Evolutionary conservation across 805 yeast species (phyloP), one percentile per base, ranked within the genome.

Genomic region (Metschnikowia arizonensis): DNA sequence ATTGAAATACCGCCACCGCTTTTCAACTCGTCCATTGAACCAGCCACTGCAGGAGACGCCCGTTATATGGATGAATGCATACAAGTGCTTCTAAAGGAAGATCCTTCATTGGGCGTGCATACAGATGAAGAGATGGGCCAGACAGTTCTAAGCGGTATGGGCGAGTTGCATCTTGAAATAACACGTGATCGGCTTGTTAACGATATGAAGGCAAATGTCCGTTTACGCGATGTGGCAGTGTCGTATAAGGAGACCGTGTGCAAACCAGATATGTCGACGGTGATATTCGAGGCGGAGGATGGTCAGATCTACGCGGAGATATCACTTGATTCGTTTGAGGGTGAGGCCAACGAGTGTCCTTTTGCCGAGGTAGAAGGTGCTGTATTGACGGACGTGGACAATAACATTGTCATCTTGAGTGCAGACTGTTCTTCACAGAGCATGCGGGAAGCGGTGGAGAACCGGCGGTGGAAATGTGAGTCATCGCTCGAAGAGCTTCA

Each of bases 91-190:
- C 63, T 86, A n/a, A 74, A 85, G 43, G 98, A 93, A 59, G 99
- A 93, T 58, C 99, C 99, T 3, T 86, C 96, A 40, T 71, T 93
- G 49, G 77, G 79, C 25, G 76, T 88, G 6, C 65, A 78, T 3
- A 76, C 73, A 40, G 87, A 93, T 61, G 90, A 88, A 48, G 98
- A 91, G 54, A 73, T 88, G 45, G 96, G 93, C 5, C 97, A 93
- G 66, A 82, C 90, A 2, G 77, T 90, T 23, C 65, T 93, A 25
- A 82, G 96, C 15, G 99, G 99, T 26, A 91, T 91, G 98, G 99
- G 99, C 33, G 98, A 93, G 59, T 72, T 93, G 39, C 99, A 93
- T 66, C 72, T 93, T 40, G 98, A 93, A 54, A 89, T 93, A 53
- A 85, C 93, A 1, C 75, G 74, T 39, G 93, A 88, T 56, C 73